These are phyloP conservation scores for Ceratobasidium sp. DNA, from an alignment of 1,284 basidiomycete genomes.

Conservation along the genomic window DNA sequence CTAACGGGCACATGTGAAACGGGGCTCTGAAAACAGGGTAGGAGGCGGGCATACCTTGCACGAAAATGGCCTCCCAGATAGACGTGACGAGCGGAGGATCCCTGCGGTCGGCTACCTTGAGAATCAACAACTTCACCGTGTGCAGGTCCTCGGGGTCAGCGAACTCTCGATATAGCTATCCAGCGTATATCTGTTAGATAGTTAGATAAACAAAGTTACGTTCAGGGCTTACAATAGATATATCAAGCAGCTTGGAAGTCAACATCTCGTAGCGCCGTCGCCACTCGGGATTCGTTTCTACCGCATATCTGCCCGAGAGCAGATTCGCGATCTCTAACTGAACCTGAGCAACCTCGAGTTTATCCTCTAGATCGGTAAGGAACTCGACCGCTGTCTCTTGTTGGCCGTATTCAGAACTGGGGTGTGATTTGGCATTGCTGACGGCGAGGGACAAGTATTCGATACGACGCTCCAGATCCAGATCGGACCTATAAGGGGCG, in stretches of 20 bases:
- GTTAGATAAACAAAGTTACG: constrained; percentile 31
- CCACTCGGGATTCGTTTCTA: constrained; percentile 35
- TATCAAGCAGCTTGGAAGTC: constrained; percentile 59
- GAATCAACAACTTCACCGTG: constrained; percentile 85
- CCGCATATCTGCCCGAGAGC: constrained; percentile 61
- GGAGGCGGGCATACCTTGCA: constrained; percentile 63
- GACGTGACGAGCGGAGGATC: constrained; percentile 81
- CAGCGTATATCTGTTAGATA: constrained; percentile 38
- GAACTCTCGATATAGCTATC: constrained; percentile 85
- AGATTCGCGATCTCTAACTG: constrained; percentile 85
- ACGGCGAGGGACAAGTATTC: constrained; percentile 93
- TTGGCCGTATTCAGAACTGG: constrained; percentile 72
- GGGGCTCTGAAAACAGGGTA: constrained; percentile 28
- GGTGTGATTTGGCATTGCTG: constrained; percentile 93
- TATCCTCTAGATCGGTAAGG: constrained; percentile 91
- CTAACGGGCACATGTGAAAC: constrained; percentile 56
- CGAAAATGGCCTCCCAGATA: constrained; percentile 89
- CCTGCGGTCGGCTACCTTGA: constrained; percentile 91
- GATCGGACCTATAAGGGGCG: constrained; percentile 61
- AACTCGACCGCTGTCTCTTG: constrained; percentile 90
- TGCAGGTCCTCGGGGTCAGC: constrained; percentile 87
- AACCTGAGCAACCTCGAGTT: constrained; percentile 95
- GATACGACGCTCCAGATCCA: constrained; percentile 74
- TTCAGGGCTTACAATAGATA: constrained; percentile 66
- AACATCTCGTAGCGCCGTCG: constrained; percentile 59